Base-by-base conservation (phyloP, 495 filamentous ascomycete genomes). In the Viridothelium virens region DNA sequence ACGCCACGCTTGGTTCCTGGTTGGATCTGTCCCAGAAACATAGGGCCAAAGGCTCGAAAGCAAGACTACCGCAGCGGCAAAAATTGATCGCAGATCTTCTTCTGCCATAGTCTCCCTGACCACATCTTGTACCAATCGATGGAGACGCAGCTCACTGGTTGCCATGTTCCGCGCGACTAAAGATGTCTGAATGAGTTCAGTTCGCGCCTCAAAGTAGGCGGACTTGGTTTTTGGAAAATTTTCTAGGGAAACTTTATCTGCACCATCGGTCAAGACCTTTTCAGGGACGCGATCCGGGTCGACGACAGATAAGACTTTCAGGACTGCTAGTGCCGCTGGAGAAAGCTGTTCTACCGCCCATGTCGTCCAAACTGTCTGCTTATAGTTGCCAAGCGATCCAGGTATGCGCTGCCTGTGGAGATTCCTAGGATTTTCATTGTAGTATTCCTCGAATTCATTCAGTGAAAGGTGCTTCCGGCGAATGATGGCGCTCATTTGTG, bases 341-440 rank as follows among this genome's bases (percentile, higher is more conserved):
- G 53, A 59, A 59, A 59, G 53, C 53, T 59, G 53, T 59, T 59
- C 53, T 59, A 59, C 14, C 3, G 53, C 53, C 53, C 53, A 59
- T 34, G 53, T 59, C 36, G 53, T 59, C 18, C 25, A 59, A 36
- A 59, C 36, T 36, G 53, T 59, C 53, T 59, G 53, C 31, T 59
- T 2, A 59, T 59, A 59, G 18, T 59, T 59, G 10, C 53, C 53
- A 10, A 59, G 31, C 36, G 53, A 59, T 7, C 53, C 53, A 9
- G 7, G 53, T 59, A 59, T 59, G 36, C 53, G 53, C 31, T 34
- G 31, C 10, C 14, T 18, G 18, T 59, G 53, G 53, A 59, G 53
- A 59, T 10, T 59, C 18, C 36, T 59, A 59, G 53, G 31, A 18
- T 18, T 59, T 36, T 59, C 53, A 36, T 36, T 59, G 53, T 59